phyloP scores from a whole-genome alignment of 441 rosid species.

The Arabidopsis lyrata region DNA sequence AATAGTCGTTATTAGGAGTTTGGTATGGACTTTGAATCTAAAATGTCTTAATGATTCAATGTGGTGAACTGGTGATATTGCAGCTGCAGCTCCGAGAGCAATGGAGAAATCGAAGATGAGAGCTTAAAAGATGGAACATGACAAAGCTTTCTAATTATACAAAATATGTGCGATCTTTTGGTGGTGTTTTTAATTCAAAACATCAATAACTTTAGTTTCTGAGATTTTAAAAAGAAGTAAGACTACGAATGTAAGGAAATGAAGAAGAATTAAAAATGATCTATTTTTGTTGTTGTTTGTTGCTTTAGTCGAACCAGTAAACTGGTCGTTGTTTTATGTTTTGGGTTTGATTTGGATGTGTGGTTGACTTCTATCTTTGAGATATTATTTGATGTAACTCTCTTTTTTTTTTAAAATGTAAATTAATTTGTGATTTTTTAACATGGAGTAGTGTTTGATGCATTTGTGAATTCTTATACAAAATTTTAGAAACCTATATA shows the following conservation, averaged over 20 bases:
- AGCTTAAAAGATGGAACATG: constrained; percentile 34
- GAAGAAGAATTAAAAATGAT: constrained; percentile 36
- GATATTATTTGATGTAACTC: constrained; percentile 16
- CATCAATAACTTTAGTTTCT: constrained; percentile 25
- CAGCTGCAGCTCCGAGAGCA: constrained; percentile 49
- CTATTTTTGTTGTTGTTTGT: constrained; percentile 33
- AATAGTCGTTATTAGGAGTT: not conserved
- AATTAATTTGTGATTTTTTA: no score
- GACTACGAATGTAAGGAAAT: constrained; percentile 38
- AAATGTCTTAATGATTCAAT: not conserved
- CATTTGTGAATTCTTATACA: no score
- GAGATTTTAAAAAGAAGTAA: constrained; percentile 6
- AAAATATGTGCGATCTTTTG: constrained; percentile 40
- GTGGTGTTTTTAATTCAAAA: constrained; percentile 36
- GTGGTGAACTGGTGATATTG: constrained; percentile 14
- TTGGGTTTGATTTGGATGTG: constrained; percentile 27
- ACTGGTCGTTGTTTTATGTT: constrained; percentile 28
- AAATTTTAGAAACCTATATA: no score
- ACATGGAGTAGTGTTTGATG: no score
- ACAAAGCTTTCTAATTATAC: constrained; percentile 42
- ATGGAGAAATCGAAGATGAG: constrained; percentile 44
- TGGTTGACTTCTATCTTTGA: constrained; percentile 1
- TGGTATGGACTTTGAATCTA: not conserved
- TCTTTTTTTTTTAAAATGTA: no score
- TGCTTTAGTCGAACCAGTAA: constrained; percentile 27